phyloP scores from a whole-genome alignment of 2,329 filamentous ascomycete species.

The Aspergillus sp. region DNA sequence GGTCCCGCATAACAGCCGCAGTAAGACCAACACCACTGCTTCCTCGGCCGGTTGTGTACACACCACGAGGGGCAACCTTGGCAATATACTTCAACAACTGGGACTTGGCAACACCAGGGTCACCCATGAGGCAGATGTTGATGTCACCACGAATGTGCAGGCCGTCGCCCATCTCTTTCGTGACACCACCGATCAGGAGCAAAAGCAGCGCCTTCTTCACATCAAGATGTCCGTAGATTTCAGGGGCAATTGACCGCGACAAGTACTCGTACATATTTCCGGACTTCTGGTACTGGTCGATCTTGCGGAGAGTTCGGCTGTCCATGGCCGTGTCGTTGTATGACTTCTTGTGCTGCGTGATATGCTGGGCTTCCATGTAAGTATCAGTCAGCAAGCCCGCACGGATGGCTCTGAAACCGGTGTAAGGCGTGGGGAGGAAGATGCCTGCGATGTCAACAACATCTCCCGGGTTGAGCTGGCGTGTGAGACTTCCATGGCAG shows the following conservation, averaged over 20 bases:
- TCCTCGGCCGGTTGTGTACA: constrained; percentile 80
- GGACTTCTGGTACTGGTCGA: constrained; percentile 79
- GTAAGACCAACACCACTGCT: constrained; percentile 80
- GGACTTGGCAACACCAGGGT: constrained; percentile 98
- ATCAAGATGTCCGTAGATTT: constrained; percentile 94
- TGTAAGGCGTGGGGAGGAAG: constrained; percentile 96
- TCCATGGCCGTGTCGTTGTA: constrained; percentile 92
- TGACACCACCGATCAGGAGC: constrained; percentile 91
- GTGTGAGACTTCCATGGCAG: constrained; percentile 82
- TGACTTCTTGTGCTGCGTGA: constrained; percentile 96
- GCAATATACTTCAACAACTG: constrained; percentile 98
- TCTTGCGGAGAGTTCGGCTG: constrained; percentile 74
- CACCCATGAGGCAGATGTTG: constrained; percentile 98
- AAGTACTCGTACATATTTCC: constrained; percentile 96
- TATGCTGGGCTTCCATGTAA: constrained; percentile 90
- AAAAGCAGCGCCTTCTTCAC: constrained; percentile 98
- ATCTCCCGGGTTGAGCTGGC: constrained; percentile 89
- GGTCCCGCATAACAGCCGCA: constrained; percentile 77
- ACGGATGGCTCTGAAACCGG: constrained; percentile 96
- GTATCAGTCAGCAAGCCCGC: constrained; percentile 96
- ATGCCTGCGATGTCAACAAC: constrained; percentile 92
- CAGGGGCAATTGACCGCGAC: constrained; percentile 92
- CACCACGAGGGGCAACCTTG: constrained; percentile 91
- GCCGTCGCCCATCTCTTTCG: constrained; percentile 93
- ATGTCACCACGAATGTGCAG: constrained; percentile 99